phyloP scores from a whole-genome alignment of 345 rosid genomes.

The Acer yangbiense region DNA sequence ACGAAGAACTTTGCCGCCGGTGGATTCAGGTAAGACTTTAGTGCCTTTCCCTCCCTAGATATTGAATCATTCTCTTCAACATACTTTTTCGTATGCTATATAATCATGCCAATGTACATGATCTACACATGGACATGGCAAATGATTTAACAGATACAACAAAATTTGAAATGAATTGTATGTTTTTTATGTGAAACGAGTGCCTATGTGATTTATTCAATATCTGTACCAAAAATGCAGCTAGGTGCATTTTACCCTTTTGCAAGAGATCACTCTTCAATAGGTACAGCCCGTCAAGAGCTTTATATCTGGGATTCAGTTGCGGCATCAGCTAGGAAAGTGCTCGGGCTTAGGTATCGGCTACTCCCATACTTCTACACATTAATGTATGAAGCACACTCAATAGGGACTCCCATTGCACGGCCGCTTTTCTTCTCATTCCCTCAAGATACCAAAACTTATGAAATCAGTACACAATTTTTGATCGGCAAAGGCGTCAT shows the following conservation, averaged over 20 bases:
- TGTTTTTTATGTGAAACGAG: background rate
- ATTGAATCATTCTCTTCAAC: background rate
- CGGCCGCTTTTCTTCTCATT: background rate
- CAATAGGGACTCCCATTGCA: background rate
- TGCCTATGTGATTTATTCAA: background rate
- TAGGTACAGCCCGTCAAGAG: background rate
- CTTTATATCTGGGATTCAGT: background rate
- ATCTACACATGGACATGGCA: background rate
- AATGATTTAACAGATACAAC: background rate
- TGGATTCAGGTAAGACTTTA: conserved; percentile 2
- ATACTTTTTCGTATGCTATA: background rate
- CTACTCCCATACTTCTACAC: background rate
- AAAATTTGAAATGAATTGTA: background rate
- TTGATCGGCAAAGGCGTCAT: background rate
- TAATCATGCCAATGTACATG: too few species aligned
- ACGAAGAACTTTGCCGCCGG: background rate
- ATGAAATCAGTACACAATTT: background rate
- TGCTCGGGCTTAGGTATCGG: background rate
- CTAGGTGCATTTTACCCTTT: background rate
- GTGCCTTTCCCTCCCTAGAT: background rate
- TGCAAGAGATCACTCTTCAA: background rate
- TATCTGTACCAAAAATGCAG: background rate
- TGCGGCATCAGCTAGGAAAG: conserved; percentile 4
- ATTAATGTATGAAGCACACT: conserved; percentile 2
- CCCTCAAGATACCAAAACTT: background rate